Evolutionary conservation across 192 early-diverging fungal genomes (phyloP).

Genomic region (Chytriomyces sp.): DNA sequence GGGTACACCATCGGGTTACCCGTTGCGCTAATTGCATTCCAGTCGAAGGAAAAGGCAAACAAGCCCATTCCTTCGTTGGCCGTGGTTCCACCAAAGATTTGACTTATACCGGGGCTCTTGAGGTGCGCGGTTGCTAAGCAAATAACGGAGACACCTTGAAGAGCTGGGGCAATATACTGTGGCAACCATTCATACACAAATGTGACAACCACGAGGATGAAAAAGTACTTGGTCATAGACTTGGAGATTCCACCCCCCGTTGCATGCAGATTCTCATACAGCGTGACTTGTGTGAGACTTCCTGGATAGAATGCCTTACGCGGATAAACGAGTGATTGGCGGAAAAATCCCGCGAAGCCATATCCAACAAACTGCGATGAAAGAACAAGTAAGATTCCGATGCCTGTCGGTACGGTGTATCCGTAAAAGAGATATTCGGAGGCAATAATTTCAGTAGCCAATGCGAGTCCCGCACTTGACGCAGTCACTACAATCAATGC

Average conservation of each 20-base stretch:
- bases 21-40: slow-evolving; percentile 50
- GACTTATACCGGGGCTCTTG: slow-evolving; percentile 26
- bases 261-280: slow-evolving; percentile 82
- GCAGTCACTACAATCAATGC: slow-evolving; percentile 49
- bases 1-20: slow-evolving; percentile 37
- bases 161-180: slow-evolving; percentile 41
- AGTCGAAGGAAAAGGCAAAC: slow-evolving; percentile 47
- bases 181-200: slow-evolving; percentile 53
- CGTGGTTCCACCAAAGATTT: slow-evolving; percentile 42
- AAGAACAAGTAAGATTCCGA: slow-evolving; percentile 21
- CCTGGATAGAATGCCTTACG: slow-evolving; percentile 81
- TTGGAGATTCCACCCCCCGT: slow-evolving; percentile 33
- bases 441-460: slow-evolving; percentile 41
- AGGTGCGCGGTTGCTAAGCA: slow-evolving; percentile 40
- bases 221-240: slow-evolving; percentile 41
- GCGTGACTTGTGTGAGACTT: slow-evolving; percentile 71
- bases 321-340: slow-evolving; percentile 80
- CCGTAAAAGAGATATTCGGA: slow-evolving; percentile 47
- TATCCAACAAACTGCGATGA: slow-evolving; percentile 62
- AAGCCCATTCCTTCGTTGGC: slow-evolving; percentile 51
- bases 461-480: slow-evolving; percentile 45
- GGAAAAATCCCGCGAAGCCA: slow-evolving; percentile 68
- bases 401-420: slow-evolving; percentile 9
- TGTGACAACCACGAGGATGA: slow-evolving; percentile 27
- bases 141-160: slow-evolving; percentile 34